Evolutionary conservation across 192 early-diverging fungal genomes (phyloP).

Genomic region (Gryganskiella cystojenkinii): DNA sequence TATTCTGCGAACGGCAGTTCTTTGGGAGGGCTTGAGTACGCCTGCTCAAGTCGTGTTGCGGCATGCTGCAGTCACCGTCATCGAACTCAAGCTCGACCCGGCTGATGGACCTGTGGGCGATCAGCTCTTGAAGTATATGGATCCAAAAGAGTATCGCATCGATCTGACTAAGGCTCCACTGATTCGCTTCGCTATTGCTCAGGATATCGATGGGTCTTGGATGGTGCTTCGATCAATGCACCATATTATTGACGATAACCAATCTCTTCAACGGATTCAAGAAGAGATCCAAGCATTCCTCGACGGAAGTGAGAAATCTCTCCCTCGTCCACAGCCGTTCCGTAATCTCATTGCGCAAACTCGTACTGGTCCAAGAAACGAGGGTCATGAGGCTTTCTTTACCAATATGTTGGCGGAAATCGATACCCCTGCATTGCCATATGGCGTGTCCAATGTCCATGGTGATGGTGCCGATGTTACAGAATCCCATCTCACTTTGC

Average conservation of each 20-base stretch:
- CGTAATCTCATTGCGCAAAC: background rate
- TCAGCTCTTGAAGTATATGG: background rate
- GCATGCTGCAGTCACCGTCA: background rate
- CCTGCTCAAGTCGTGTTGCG: conserved; percentile 5
- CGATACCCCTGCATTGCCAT: background rate
- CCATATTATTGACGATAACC: conserved; percentile 1
- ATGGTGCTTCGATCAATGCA: background rate
- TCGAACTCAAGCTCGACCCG: conserved; percentile 4
- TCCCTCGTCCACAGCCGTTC: background rate
- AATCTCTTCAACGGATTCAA: background rate
- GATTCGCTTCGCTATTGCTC: background rate
- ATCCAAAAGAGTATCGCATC: conserved; percentile 10
- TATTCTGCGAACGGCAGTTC: background rate
- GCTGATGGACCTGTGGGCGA: conserved; percentile 1
- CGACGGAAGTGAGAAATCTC: background rate
- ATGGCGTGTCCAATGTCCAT: background rate
- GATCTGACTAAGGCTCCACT: background rate
- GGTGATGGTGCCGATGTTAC: background rate
- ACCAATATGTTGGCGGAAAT: background rate
- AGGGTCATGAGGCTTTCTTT: conserved; percentile 6
- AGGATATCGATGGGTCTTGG: conserved; percentile 1
- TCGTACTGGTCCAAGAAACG: background rate
- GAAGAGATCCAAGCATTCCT: conserved; percentile 7
- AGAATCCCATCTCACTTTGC: background rate
- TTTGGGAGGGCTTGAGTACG: conserved; percentile 1